phyloP scores from a whole-genome alignment of 305 asterid genomes.

The Rubia peregrina region DNA sequence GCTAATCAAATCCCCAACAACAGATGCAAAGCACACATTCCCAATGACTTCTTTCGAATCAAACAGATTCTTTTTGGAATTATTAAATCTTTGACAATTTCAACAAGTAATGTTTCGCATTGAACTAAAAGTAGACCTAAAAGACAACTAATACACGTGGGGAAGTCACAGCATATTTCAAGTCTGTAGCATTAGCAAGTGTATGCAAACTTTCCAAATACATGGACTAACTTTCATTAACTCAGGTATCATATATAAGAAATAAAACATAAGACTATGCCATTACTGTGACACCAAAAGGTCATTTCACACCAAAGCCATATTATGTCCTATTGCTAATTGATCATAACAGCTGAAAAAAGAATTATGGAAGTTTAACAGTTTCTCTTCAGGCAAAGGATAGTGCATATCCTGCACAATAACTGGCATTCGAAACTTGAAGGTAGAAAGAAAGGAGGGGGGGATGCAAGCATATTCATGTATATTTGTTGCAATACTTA shows the following conservation, averaged over 20 bases:
- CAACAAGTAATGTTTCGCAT: not conserved
- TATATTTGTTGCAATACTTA: not conserved
- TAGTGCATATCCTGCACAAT: not conserved
- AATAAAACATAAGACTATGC: not conserved
- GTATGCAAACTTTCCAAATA: not conserved
- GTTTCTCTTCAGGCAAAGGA: not conserved
- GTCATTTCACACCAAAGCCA: not conserved
- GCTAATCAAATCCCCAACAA: not conserved
- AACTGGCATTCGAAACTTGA: not conserved
- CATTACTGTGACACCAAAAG: not conserved
- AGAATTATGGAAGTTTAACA: not conserved
- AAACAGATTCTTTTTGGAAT: not conserved
- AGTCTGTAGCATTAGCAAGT: not conserved
- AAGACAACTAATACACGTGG: not conserved
- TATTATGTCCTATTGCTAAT: not conserved
- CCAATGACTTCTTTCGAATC: not conserved
- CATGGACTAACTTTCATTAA: not conserved
- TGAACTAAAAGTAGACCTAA: not conserved
- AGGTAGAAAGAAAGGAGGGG: not conserved
- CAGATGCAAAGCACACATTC: not conserved
- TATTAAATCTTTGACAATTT: not conserved
- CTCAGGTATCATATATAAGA: not conserved
- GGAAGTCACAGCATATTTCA: not conserved
- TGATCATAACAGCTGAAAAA: not conserved
- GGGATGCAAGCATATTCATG: not conserved